Conservation (phyloP, 129 eudicot species). For the Logfia minima region DNA sequence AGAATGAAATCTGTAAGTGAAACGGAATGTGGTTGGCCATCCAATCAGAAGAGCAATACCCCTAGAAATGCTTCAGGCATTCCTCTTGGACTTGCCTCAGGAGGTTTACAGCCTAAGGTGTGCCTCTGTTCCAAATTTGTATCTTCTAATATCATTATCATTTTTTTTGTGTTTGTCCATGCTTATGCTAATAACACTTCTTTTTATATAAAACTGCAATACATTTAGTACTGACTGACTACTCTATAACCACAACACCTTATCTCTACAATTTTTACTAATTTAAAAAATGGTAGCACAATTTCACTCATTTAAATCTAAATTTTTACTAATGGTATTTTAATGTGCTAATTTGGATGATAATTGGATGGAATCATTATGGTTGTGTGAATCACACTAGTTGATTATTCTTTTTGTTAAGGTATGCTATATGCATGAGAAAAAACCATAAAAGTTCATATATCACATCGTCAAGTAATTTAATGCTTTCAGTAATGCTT, state of each 20-base stretch:
- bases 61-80: constrained; percentile 38
- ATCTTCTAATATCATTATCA: background rate
- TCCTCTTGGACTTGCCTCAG: constrained; percentile 85
- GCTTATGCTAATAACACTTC: background rate
- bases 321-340: too few species aligned
- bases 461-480: too few species aligned
- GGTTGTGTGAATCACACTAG: background rate
- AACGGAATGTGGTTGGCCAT: constrained; percentile 33
- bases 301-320: background rate
- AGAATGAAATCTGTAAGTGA: constrained; percentile 21
- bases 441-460: background rate
- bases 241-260: background rate
- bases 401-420: background rate
- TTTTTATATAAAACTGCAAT: background rate
- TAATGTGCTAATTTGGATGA: background rate
- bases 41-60: constrained; percentile 29
- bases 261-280: background rate
- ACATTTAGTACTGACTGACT: background rate
- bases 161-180: background rate
- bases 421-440: background rate
- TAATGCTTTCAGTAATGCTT: too few species aligned
- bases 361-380: background rate
- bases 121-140: constrained; percentile 9
- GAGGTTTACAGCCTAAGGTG: constrained; percentile 87
- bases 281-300: background rate